Conservation (phyloP, 176 grass and related monocot species). For the Luzula sylvatica region DNA sequence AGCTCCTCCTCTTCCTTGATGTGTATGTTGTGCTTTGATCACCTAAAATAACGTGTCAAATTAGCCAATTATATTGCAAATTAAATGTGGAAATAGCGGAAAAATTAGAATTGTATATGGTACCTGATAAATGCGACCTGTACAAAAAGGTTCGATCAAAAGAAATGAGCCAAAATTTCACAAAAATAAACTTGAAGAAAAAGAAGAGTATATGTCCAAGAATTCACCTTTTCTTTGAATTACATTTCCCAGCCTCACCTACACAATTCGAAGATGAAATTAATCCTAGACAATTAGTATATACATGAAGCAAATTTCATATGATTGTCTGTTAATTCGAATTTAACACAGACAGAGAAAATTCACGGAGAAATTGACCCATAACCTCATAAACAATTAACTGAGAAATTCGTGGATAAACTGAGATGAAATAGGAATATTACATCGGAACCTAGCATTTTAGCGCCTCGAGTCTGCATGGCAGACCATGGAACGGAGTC, state of each 20-base stretch:
- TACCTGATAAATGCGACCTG: slow-evolving; percentile 26
- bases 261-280: background rate
- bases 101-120: background rate
- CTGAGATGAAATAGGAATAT: background rate
- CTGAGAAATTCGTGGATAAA: background rate
- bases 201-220: background rate
- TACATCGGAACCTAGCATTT: slow-evolving; percentile 19
- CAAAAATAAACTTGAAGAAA: background rate
- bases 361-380: no score
- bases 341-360: no score
- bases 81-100: slow-evolving; percentile 1
- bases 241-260: slow-evolving; percentile 22
- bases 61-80: slow-evolving; percentile 1
- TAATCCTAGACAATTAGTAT: background rate
- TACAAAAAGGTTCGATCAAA: background rate
- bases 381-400: background rate
- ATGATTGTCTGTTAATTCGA: no score
- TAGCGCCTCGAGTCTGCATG: slow-evolving; percentile 12
- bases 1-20: slow-evolving; percentile 23
- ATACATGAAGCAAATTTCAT: background rate
- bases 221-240: slow-evolving; percentile 23
- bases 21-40: slow-evolving; percentile 23
- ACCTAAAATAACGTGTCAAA: slow-evolving; percentile 11
- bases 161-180: background rate
- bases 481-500: slow-evolving; percentile 8